A percentile compares a stretch with the other conserved stretches of the same genome.
Conservation (phyloP, 2,329 filamentous ascomycete species). For the Cercospora sp. region DNA sequence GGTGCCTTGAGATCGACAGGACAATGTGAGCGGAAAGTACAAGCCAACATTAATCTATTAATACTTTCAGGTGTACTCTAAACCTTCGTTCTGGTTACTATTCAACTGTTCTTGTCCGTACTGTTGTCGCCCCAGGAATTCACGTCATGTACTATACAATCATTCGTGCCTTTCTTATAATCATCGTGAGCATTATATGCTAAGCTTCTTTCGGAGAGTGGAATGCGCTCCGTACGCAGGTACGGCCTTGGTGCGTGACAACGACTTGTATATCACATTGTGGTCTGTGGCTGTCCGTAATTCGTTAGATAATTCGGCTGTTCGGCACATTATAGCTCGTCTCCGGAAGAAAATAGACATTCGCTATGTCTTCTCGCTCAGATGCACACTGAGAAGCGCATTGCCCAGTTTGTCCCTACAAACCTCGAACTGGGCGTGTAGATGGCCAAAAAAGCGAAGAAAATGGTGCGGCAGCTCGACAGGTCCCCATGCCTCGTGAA, state of each 20-base stretch:
- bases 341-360: neutral
- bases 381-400: too few relatives aligned
- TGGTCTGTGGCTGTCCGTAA: neutral
- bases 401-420: too few relatives aligned
- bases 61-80: neutral
- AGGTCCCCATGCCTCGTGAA: too few relatives aligned
- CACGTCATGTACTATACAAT: neutral
- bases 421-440: too few relatives aligned
- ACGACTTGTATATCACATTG: neutral
- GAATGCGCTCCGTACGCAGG: neutral
- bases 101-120: neutral
- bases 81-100: neutral
- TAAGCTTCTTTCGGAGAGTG: neutral
- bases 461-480: too few relatives aligned
- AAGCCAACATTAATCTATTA: neutral
- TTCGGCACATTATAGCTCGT: neutral
- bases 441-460: too few relatives aligned
- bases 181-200: neutral
- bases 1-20: neutral
- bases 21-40: neutral
- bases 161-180: neutral
- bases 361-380: too few relatives aligned
- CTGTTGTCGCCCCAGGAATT: neutral
- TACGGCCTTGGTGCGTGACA: neutral
- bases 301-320: neutral